A percentile compares a stretch with the other conserved stretches of the same genome.
These are phyloP conservation scores for Prorocentrum cordatum DNA, from an alignment of 169 alveolate genomes.

Conservation along the genomic window DNA sequence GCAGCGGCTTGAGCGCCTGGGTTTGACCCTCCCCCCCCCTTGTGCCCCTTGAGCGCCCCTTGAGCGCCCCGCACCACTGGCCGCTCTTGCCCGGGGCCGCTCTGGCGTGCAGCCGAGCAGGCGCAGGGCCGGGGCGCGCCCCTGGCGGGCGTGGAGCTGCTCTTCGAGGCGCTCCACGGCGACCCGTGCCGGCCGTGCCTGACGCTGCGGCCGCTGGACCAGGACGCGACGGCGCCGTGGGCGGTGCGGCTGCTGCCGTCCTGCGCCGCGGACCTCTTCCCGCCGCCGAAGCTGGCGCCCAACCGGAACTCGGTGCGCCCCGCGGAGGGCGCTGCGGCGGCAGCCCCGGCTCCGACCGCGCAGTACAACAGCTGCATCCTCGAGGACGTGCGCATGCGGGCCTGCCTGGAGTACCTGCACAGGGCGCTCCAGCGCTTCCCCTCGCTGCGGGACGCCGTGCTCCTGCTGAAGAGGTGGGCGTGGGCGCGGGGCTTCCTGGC, in stretches of 20 bases:
- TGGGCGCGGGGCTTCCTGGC: conserved; percentile 7
- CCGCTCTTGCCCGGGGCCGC: no score
- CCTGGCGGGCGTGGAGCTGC: no score
- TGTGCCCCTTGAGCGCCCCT: no score
- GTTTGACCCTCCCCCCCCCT: no score
- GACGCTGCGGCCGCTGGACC: background rate
- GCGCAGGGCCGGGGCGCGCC: no score
- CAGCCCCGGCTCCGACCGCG: conserved; percentile 1
- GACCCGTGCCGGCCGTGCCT: background rate
- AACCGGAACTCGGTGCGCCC: conserved; percentile 47
- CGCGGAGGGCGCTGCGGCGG: background rate
- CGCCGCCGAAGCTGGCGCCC: conserved; percentile 24
- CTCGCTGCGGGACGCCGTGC: conserved; percentile 17
- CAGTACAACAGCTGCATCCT: conserved; percentile 31
- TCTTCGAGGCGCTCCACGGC: conserved; percentile 13
- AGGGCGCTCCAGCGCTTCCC: background rate
- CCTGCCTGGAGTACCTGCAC: conserved; percentile 20
- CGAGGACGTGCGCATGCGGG: conserved; percentile 46
- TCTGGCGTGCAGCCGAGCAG: no score
- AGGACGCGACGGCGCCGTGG: no score
- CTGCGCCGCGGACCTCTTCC: conserved; percentile 2
- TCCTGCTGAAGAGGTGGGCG: conserved; percentile 43
- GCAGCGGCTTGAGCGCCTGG: no score
- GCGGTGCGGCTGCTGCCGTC: conserved; percentile 24
- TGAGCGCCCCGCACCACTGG: no score